These are phyloP conservation scores for Tricholoma furcatifolium DNA, from an alignment of 768 basidiomycete species.

Conservation along the genomic window DNA sequence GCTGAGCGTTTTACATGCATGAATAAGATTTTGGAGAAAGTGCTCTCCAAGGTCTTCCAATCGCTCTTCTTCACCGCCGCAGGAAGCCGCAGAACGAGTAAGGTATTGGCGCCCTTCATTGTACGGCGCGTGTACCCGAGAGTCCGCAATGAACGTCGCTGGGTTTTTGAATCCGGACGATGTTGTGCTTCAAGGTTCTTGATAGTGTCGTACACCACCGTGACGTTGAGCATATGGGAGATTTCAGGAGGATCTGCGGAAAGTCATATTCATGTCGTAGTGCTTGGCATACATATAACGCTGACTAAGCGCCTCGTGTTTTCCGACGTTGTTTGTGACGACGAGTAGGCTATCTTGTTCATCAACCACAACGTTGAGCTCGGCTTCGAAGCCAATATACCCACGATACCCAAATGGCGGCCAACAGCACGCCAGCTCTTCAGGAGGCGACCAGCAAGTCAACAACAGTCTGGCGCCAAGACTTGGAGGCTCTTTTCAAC, in stretches of 20 bases:
- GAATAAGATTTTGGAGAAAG: neutral
- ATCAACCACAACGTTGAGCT: slow-evolving; percentile 11
- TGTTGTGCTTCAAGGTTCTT: neutral
- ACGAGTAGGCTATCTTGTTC: slow-evolving; percentile 15
- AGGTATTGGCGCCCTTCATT: neutral
- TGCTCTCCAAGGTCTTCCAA: neutral
- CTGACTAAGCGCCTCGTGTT: slow-evolving; percentile 24
- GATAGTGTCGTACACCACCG: neutral
- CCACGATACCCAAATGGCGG: slow-evolving; percentile 21
- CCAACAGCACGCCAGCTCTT: slow-evolving; percentile 38
- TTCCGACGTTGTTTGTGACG: slow-evolving; percentile 16
- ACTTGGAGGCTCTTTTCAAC: slow-evolving; percentile 75
- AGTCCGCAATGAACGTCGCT: neutral
- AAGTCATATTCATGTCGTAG: neutral
- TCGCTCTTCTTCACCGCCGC: neutral
- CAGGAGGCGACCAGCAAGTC: slow-evolving; percentile 69
- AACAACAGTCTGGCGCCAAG: slow-evolving; percentile 74
- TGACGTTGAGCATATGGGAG: neutral
- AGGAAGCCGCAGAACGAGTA: neutral
- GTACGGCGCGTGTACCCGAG: slow-evolving; percentile 6
- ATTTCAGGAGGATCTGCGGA: neutral
- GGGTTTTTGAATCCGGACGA: neutral
- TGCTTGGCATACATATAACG: too few species aligned
- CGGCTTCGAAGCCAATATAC: slow-evolving; percentile 13
- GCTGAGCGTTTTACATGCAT: neutral